Percentiles rank a stretch among this genome's conserved stretches.
Evolutionary conservation across 768 basidiomycete genomes (phyloP).

Genomic region (Mycena galopus): DNA sequence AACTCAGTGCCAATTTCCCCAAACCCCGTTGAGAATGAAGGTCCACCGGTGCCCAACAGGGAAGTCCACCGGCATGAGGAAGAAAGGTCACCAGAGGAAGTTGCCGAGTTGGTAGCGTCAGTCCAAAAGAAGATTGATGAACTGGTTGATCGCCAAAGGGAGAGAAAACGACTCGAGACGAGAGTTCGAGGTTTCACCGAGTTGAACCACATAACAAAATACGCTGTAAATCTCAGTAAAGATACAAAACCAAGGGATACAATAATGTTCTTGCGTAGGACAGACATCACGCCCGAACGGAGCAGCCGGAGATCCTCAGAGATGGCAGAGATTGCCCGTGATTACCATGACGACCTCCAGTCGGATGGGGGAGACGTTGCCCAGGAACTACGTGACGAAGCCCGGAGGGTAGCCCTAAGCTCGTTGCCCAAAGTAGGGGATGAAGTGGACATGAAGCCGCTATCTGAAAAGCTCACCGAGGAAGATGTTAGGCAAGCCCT

Average conservation of each 20-base stretch:
- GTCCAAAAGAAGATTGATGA: constrained; percentile 3
- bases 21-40: not conserved
- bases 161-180: not conserved
- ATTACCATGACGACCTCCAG: not conserved
- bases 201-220: constrained; percentile 3
- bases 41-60: no score
- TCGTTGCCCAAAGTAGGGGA: not conserved
- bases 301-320: not conserved
- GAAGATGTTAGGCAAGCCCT: not conserved
- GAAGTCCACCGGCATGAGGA: no score
- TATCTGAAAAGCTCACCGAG: not conserved
- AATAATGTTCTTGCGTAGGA: not conserved
- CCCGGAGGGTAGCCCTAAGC: not conserved
- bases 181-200: not conserved
- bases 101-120: not conserved
- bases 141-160: not conserved
- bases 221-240: not conserved
- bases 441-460: not conserved
- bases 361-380: not conserved
- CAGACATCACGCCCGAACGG: no score
- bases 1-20: not conserved
- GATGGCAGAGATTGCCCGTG: not conserved
- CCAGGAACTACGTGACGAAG: not conserved
- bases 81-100: not conserved
- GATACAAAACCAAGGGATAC: constrained; percentile 2